Conservation (phyloP, 164 flowering plant species). For the Houttuynia cordata region DNA sequence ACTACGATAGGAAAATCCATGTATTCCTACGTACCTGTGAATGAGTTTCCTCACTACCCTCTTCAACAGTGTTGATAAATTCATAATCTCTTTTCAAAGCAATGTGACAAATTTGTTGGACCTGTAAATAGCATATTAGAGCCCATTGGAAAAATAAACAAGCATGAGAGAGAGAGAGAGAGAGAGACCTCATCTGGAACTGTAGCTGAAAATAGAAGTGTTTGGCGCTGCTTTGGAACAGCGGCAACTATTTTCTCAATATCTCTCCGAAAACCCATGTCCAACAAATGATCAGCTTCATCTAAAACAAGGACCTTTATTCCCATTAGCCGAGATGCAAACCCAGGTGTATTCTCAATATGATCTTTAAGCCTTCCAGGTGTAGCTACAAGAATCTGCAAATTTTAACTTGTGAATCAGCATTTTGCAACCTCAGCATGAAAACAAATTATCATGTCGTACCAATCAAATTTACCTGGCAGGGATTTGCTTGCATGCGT, state of each 20-base stretch:
- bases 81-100: conserved; percentile 94
- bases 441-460: not conserved
- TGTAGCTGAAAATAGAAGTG: conserved; percentile 95
- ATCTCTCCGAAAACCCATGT: conserved; percentile 91
- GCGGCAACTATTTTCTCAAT: conserved; percentile 86
- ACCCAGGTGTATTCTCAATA: conserved; percentile 87
- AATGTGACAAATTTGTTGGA: conserved; percentile 83
- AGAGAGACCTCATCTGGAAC: conserved; percentile 78
- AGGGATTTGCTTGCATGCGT: conserved; percentile 84
- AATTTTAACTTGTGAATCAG: not conserved
- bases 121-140: conserved; percentile 33
- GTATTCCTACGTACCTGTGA: conserved; percentile 37
- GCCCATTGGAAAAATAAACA: not conserved
- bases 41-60: conserved; percentile 93
- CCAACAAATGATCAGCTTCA: conserved; percentile 94
- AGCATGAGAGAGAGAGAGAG: conserved; percentile 4
- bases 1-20: too few relatives aligned
- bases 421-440: not conserved
- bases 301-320: conserved; percentile 94
- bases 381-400: conserved; percentile 94
- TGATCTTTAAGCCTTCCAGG: conserved; percentile 99
- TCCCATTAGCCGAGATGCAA: conserved; percentile 81
- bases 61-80: conserved; percentile 72
- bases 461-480: conserved; percentile 50
- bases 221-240: conserved; percentile 92